These are phyloP conservation scores for Pythium phragmiticola DNA, from an alignment of 352 stramenopile species.

Conservation along the genomic window DNA sequence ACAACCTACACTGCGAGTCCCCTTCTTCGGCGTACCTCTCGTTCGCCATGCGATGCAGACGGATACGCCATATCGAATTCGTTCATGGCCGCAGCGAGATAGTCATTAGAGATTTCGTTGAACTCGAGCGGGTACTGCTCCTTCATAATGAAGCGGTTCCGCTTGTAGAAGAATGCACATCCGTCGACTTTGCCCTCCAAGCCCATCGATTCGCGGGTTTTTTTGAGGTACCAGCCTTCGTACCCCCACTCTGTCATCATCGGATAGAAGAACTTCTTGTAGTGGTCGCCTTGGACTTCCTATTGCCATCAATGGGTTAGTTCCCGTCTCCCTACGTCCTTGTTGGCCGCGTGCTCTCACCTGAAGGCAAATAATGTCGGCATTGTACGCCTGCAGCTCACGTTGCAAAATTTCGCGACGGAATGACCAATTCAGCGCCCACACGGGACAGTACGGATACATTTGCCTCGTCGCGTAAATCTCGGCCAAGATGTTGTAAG, in stretches of 20 bases:
- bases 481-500: constrained; percentile 92
- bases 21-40: constrained; percentile 36
- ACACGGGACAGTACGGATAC: constrained; percentile 97
- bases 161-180: constrained; percentile 98
- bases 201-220: constrained; percentile 97
- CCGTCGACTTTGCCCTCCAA: constrained; percentile 97
- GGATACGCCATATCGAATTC: constrained; percentile 82
- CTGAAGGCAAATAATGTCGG: constrained; percentile 97
- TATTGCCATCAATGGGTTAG: constrained; percentile 35
- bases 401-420: constrained; percentile 87
- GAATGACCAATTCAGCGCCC: constrained; percentile 97
- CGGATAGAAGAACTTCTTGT: constrained; percentile 95
- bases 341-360: constrained; percentile 12
- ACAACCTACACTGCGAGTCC: background rate
- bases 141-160: constrained; percentile 86
- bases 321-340: background rate
- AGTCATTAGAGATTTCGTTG: constrained; percentile 92
- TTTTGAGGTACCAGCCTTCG: constrained; percentile 98
- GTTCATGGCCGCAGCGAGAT: constrained; percentile 60
- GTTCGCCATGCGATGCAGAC: constrained; percentile 50
- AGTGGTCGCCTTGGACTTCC: constrained; percentile 99
- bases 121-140: constrained; percentile 96
- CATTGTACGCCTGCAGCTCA: constrained; percentile 90
- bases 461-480: constrained; percentile 90
- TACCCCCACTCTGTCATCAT: constrained; percentile 95